phyloP scores from a whole-genome alignment of 2,329 filamentous ascomycete genomes.

The Exophiala viscosa region DNA sequence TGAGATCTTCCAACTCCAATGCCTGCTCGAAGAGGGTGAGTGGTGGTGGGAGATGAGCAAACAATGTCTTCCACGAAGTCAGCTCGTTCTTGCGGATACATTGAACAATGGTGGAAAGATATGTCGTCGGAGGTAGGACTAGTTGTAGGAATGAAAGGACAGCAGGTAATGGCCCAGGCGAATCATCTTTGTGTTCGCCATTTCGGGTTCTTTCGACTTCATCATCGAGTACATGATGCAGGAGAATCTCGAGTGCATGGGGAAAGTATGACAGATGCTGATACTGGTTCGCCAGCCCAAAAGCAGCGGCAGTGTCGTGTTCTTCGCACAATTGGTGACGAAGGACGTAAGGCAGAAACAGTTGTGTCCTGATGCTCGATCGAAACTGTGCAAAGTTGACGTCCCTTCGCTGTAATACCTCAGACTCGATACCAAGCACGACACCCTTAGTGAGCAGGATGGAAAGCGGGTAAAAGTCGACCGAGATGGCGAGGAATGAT shows the following conservation, averaged over 20 bases:
- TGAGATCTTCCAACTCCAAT: conserved; percentile 75
- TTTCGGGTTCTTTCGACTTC: conserved; percentile 65
- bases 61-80: conserved; percentile 89
- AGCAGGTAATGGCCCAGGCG: conserved; percentile 38
- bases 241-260: conserved; percentile 83
- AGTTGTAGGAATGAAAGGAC: conserved; percentile 64
- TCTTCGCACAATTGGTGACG: conserved; percentile 68
- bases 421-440: conserved; percentile 83
- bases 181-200: conserved; percentile 27
- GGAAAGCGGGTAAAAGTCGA: conserved; percentile 96
- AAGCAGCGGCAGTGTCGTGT: conserved; percentile 73
- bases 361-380: conserved; percentile 82
- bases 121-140: conserved; percentile 66
- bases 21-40: conserved; percentile 92
- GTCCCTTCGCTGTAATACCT: conserved; percentile 88
- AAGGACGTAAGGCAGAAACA: conserved; percentile 86
- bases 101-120: conserved; percentile 92
- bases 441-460: conserved; percentile 85
- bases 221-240: conserved; percentile 91
- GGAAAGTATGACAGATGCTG: conserved; percentile 85
- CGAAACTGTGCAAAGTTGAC: conserved; percentile 86
- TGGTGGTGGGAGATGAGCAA: conserved; percentile 83
- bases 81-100: conserved; percentile 97
- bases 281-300: conserved; percentile 79
- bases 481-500: conserved; percentile 65